Base-by-base conservation (phyloP, 2,329 filamentous ascomycete species). In the Alternaria sp. region DNA sequence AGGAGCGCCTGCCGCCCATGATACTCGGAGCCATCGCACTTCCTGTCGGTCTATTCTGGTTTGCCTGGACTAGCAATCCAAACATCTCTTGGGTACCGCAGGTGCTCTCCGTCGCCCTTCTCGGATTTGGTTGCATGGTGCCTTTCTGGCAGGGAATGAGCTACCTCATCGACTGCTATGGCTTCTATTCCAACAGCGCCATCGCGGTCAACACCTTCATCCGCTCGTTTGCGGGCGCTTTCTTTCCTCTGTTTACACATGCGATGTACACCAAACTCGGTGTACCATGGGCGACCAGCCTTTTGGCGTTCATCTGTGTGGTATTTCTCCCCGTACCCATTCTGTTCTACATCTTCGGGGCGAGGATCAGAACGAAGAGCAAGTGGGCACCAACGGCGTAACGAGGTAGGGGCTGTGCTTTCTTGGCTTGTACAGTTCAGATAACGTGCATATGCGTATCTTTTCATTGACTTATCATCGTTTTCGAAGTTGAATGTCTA, bases 81-180 rank as follows among this genome's bases (percentile, higher is more conserved):
- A 58, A 82, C 7, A 83, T 87, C 20, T 82, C 80, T 47, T 89
- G 87, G 87, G 83, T 88, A 49, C 85, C 82, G 0, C 86, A 88
- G 1, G 82, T 86, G 41, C 82, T 89, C 25, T 87, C 87, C 0
- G 81, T 86, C 2, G 83, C 84, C 1, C 87, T 89, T 45, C 84
- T 88, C 47, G 92, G 92, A 6, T 90, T 94, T 53, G 92, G 92
- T 12, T 89, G 95, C 73, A 90, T 88, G 75, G 80, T 94, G 81
- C 90, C 90, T 25, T 94, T 96, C 76, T 95, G 95, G 85, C 87
- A 96, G 37, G 91, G 92, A 68, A 85, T 96, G 67, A 94, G 93
- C 82, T 95, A 94, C 77, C 86, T 95, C 10, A 90, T 95, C 63
- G 92, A 95, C 75, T 88, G 78, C 55, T 85, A 85, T 65, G 80